Conservation (phyloP, 805 yeast genomes). For the Nakazawaea ernobii region DNA sequence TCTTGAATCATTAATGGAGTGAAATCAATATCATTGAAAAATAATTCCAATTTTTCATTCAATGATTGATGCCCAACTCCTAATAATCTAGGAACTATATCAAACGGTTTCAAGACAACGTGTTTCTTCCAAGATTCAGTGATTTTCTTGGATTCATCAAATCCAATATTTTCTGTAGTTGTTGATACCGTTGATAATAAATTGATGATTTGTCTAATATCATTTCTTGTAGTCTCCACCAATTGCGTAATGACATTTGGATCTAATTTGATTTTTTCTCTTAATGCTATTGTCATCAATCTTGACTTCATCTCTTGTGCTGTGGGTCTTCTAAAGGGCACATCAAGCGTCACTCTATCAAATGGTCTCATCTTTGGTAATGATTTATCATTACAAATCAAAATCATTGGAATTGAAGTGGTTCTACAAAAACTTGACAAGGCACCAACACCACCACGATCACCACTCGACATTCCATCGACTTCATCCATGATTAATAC, state of each 20-base stretch:
- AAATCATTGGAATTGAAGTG: conserved; percentile 84
- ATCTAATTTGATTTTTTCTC: conserved; percentile 78
- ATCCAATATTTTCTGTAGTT: conserved; percentile 60
- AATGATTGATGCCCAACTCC: conserved; percentile 57
- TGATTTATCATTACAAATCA: conserved; percentile 89
- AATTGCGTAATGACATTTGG: conserved; percentile 77
- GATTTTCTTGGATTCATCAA: conserved; percentile 56
- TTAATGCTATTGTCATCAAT: conserved; percentile 81
- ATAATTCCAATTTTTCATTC: conserved; percentile 80
- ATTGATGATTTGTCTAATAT: conserved; percentile 91
- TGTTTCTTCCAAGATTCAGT: conserved; percentile 82
- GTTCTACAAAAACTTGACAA: conserved; percentile 80
- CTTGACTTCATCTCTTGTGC: conserved; percentile 77
- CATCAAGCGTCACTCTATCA: conserved; percentile 72
- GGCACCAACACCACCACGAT: conserved; percentile 97
- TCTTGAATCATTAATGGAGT: conserved; percentile 96
- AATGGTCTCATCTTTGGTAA: conserved; percentile 95
- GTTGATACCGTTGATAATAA: conserved; percentile 78
- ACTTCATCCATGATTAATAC: conserved; percentile 97
- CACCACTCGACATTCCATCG: conserved; percentile 99
- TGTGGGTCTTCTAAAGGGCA: conserved; percentile 86
- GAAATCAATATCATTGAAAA: conserved; percentile 91
- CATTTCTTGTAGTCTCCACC: conserved; percentile 81
- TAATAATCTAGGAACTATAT: conserved; percentile 67
- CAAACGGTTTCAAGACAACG: conserved; percentile 87